Conservation (phyloP, 2,329 filamentous ascomycete species). For the Curvularia eragrostidis region DNA sequence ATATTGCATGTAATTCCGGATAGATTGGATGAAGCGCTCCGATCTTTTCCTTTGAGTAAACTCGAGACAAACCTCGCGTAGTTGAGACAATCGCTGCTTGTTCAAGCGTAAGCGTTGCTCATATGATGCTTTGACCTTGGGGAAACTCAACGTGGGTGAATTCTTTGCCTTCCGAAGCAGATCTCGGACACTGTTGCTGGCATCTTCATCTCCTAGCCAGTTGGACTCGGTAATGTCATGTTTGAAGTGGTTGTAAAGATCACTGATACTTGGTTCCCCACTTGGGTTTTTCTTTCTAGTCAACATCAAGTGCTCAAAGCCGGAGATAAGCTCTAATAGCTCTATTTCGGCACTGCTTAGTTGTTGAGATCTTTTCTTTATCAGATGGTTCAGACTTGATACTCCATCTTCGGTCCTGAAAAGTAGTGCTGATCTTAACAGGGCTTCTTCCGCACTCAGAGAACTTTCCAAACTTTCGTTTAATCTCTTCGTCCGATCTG, state of each 20-base stretch:
- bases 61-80: conserved; percentile 30
- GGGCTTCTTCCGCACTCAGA: conserved; percentile 58
- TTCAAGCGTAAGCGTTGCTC: conserved; percentile 2
- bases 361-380: conserved; percentile 26
- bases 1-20: conserved; percentile 20
- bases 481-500: conserved; percentile 51
- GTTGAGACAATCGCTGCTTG: conserved; percentile 30
- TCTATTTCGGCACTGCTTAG: conserved; percentile 18
- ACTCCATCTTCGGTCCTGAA: conserved; percentile 22
- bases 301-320: conserved; percentile 26
- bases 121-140: conserved; percentile 13
- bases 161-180: conserved; percentile 21
- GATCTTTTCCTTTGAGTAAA: conserved; percentile 28
- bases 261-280: conserved; percentile 7
- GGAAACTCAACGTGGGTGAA: conserved; percentile 7
- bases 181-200: conserved; percentile 9
- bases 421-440: conserved; percentile 55
- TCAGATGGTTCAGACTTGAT: conserved; percentile 25
- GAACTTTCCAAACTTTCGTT: conserved; percentile 57
- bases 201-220: conserved; percentile 35
- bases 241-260: conserved; percentile 30
- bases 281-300: not conserved
- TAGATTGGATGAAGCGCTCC: conserved; percentile 31
- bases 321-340: conserved; percentile 20
- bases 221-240: conserved; percentile 22